Percentiles rank a stretch among this genome's conserved stretches.
Conservation (phyloP, 345 rosid genomes). For the Hirschfeldia incana region DNA sequence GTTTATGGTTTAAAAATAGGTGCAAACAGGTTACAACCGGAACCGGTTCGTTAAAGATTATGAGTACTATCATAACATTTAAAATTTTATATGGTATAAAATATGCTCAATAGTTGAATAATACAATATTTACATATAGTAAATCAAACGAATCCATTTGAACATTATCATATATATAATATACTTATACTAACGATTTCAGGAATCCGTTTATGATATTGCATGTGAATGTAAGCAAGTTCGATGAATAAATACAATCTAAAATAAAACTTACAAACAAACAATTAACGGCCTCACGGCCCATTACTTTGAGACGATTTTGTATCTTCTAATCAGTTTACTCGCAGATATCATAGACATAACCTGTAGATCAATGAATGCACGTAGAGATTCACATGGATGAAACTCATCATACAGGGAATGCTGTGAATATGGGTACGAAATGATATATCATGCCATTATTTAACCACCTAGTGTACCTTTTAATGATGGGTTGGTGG, state of each 20-base stretch:
- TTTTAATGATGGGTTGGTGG: background rate
- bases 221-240: conserved; percentile 1
- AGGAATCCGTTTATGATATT: background rate
- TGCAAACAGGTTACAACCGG: too few relatives aligned
- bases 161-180: too few relatives aligned
- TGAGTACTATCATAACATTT: too few relatives aligned
- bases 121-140: too few relatives aligned
- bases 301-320: background rate
- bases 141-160: too few relatives aligned
- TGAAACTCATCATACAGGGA: background rate
- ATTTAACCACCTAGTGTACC: background rate
- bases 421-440: background rate
- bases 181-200: too few relatives aligned
- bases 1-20: too few relatives aligned
- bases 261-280: background rate
- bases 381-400: background rate
- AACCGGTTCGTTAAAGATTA: too few relatives aligned
- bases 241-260: background rate
- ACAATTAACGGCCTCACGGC: background rate
- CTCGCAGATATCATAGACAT: background rate
- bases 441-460: background rate
- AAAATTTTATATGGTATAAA: too few relatives aligned
- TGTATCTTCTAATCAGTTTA: background rate
- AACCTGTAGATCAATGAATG: background rate
- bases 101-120: too few relatives aligned